Conservation (phyloP, 768 basidiomycete genomes). For the Trametes cubensis region DNA sequence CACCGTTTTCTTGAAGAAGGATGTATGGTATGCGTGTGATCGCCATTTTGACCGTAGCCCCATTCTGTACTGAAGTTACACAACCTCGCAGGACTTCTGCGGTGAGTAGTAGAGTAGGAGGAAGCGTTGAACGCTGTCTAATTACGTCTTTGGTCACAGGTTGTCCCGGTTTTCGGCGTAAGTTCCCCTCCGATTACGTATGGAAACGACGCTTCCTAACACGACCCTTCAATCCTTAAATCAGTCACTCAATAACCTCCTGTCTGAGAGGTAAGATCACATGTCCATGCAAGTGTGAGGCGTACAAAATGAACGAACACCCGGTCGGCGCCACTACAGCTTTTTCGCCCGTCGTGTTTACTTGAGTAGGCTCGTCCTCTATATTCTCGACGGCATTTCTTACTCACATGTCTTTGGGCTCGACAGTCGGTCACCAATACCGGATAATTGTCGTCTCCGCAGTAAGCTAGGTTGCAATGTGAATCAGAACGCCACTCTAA, state of each 20-base stretch:
- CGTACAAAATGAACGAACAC: not conserved
- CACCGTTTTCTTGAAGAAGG: not conserved
- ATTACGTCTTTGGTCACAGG: not conserved
- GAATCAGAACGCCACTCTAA: too few relatives aligned
- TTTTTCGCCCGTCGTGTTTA: not conserved
- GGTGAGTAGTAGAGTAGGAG: not conserved
- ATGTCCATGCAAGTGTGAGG: too few relatives aligned
- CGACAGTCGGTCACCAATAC: not conserved
- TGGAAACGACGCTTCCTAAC: too few relatives aligned
- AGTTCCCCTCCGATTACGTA: too few relatives aligned
- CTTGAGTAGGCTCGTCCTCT: not conserved
- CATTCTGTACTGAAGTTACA: not conserved
- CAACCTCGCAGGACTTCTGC: not conserved
- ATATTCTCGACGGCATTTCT: too few relatives aligned
- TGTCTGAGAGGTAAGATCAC: not conserved
- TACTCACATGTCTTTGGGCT: not conserved
- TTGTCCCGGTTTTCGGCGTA: not conserved
- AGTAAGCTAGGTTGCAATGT: not conserved
- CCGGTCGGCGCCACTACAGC: not conserved
- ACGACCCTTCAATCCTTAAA: too few relatives aligned
- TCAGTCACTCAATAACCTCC: not conserved
- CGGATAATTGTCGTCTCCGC: not conserved
- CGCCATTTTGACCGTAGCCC: not conserved
- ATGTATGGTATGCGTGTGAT: not conserved
- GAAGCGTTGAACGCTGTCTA: not conserved